Evolutionary conservation across 2,329 filamentous ascomycete genomes (phyloP), one percentile per base, ranked within the genome.

Genomic region (Ophiostoma ulmi): DNA sequence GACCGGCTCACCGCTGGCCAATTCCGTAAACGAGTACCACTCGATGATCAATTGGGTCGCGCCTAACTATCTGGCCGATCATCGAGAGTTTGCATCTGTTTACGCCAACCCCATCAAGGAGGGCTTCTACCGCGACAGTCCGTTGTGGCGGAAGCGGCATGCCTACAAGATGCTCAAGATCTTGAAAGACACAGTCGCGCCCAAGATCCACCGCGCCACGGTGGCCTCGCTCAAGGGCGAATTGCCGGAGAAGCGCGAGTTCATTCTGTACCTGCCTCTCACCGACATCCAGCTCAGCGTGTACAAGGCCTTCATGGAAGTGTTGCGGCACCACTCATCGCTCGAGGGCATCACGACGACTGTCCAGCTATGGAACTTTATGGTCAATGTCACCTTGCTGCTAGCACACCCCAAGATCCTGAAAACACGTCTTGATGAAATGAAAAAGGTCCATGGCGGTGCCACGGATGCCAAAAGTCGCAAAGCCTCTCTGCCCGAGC

Each of bases 1-100:
- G 73, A 97, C 93, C 0, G 94, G 93, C 0, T 94, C 93, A 0
- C 94, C 94, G 0, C 82, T 97, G 69, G 89, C 91, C 5, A 97
- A 97, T 76, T 91, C 92, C 69, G 87, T 97, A 0, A 82, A 86
- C 38, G 94, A 97, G 75, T 97, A 97, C 76, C 93, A 90, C 76
- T 82, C 88, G n/a, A 92, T 97, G 87, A 90, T 97, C 71, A 86
- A 94, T 73, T 97, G 93, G 92, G 88, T 95, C 68, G 89, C 92
- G 1, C 91, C 91, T 0, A 87, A 87, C 35, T 97, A 92, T 77
- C 83, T 97, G 2, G 93, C 92, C 0, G 83, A 86, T 3, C 79
- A 84, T 11, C 75, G 79, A 0, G 90, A 94, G 75, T 97, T 97
- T 78, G 85, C 83, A 26, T 77, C 83, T 0, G 85, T 88, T n/a